These are phyloP conservation scores for Chaetomidium leptoderma DNA, from an alignment of 495 filamentous ascomycete genomes.

Conservation along the genomic window DNA sequence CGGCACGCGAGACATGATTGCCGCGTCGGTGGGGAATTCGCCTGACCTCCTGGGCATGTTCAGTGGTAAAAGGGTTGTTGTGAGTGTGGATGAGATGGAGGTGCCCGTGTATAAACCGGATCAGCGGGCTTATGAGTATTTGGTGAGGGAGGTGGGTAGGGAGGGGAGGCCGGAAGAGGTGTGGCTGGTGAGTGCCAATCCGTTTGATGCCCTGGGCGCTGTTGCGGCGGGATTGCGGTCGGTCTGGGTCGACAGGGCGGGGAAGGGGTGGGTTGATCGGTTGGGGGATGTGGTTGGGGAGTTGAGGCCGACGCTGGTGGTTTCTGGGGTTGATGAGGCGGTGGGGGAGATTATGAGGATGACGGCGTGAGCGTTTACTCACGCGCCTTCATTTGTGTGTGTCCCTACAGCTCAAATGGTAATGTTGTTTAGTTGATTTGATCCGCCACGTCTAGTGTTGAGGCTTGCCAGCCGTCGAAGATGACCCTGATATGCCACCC, in stretches of 20 bases:
- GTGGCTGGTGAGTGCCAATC: slow-evolving; percentile 73
- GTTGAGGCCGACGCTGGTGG: slow-evolving; percentile 44
- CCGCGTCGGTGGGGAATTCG: slow-evolving; percentile 49
- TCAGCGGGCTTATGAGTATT: slow-evolving; percentile 56
- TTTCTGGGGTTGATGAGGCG: slow-evolving; percentile 47
- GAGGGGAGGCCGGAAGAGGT: slow-evolving; percentile 43
- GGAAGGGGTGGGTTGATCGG: slow-evolving; percentile 51
- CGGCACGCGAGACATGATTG: slow-evolving; percentile 62
- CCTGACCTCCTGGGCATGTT: slow-evolving; percentile 32
- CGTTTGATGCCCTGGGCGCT: slow-evolving; percentile 71
- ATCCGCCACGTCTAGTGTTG: no score
- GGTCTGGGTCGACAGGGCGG: slow-evolving; percentile 64
- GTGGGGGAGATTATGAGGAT: slow-evolving; percentile 34
- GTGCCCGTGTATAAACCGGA: slow-evolving; percentile 71
- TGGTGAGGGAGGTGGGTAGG: slow-evolving; percentile 51
- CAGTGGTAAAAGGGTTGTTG: slow-evolving; percentile 51
- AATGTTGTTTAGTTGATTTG: background rate
- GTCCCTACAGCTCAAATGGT: background rate
- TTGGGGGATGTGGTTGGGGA: slow-evolving; percentile 42
- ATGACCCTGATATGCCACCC: no score
- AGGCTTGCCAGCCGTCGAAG: no score
- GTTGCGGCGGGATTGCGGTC: slow-evolving; percentile 53
- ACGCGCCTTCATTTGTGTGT: no score
- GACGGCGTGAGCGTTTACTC: no score
- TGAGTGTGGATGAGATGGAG: slow-evolving; percentile 59